Conservation (phyloP, 495 filamentous ascomycete species). For the Tuber microsphaerosporum region DNA sequence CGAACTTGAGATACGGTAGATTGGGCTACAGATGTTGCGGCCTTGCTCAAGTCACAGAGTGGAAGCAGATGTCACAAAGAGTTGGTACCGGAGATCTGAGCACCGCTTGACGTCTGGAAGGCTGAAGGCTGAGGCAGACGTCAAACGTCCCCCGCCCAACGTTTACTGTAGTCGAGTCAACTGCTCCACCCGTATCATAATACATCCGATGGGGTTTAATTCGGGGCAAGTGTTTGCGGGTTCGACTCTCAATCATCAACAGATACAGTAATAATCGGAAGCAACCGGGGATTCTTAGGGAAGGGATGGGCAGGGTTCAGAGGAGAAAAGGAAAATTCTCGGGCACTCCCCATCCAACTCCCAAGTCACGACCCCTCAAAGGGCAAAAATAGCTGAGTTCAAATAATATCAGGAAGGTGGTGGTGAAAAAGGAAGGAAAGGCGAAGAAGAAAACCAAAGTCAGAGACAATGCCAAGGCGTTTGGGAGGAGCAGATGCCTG, state of each 20-base stretch:
- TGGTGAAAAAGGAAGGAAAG: not conserved
- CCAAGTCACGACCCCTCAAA: not conserved
- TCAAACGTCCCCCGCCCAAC: not conserved
- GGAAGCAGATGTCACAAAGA: not conserved
- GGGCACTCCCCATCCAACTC: not conserved
- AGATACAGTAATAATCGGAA: not conserved
- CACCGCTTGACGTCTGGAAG: not conserved
- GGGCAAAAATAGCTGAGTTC: not conserved
- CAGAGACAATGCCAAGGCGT: not conserved
- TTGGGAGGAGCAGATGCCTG: constrained; percentile 13
- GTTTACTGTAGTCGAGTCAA: not conserved
- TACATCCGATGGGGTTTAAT: not conserved
- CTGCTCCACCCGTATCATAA: not conserved
- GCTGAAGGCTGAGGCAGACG: not conserved
- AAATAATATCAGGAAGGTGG: not conserved
- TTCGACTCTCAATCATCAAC: not conserved
- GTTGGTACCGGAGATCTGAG: not conserved
- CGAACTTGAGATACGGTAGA: not conserved
- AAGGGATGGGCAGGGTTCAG: not conserved
- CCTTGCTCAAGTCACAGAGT: not conserved
- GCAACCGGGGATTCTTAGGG: not conserved
- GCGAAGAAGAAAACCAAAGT: not conserved
- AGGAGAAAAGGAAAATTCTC: not conserved
- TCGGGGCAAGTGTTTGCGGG: not conserved
- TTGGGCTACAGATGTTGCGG: not conserved